Evolutionary conservation across 192 early-diverging fungal genomes (phyloP), one percentile per base, ranked within the genome.

Genomic region (Gigaspora rosea): DNA sequence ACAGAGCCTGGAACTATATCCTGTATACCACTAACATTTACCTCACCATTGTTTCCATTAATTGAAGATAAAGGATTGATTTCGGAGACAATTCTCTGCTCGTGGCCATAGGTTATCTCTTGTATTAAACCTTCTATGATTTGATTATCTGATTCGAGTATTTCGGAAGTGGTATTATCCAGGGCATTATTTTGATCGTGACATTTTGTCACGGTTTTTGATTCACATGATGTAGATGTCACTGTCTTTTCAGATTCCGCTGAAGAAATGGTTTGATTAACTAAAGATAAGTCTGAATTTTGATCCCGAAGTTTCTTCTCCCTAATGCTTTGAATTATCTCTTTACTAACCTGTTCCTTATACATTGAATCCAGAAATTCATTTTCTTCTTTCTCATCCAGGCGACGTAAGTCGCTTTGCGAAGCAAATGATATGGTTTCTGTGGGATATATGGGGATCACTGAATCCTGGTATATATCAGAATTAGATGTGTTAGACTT

Each of bases 91-190:
- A 64, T 64, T 20, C 36, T 41, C 36, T 41, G 36, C 36, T 41
- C 36, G 36, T 41, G 36, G 36, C 36, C 49, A 69, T 13, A 69
- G 47, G 47, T 69, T 46, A 69, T n/a, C 67, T 49, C 67, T 69
- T 41, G 47, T 47, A 49, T 20, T 11, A 69, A 69, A 69, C 22
- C 67, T 47, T 69, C 67, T 69, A 69, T 15, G 13, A 69, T 69
- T 69, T 69, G 47, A 69, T 69, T 69, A 22, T 69, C 67, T 69
- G 47, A 69, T 69, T 69, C 67, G 48, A 68, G 67, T 69, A 69
- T 69, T 48, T 69, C 47, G 27, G 9, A n/a, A 33, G 18, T 69
- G 48, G 47, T 11, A 12, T 69, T 10, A 51, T 46, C 46, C 18
- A 63, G 20, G 27, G 46, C 18, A 69, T 47, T 46, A 33, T 69